Evolutionary conservation across 2,329 filamentous ascomycete genomes (phyloP), one percentile per base, ranked within the genome.

Genomic region (Exophiala oligosperma): DNA sequence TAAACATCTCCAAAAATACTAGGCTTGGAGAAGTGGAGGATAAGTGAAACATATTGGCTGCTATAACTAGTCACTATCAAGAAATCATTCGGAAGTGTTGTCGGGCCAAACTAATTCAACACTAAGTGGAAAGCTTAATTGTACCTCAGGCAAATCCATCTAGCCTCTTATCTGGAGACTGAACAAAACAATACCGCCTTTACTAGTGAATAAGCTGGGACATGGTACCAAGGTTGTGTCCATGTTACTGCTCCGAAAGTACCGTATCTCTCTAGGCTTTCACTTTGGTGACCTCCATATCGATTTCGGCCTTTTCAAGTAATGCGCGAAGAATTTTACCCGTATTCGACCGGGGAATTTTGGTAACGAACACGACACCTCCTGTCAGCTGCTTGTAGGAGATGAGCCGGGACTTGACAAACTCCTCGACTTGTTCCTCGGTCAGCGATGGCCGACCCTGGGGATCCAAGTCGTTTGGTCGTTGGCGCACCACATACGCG

Each of bases 351-450:
- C 77, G 76, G 3, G 79, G 79, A 35, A 82, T 78, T 32, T 75
- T 69, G 43, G 79, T 74, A 11, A 81, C 74, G 53, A 81, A 81
- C 24, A 76, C 66, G 8, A 81, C 73, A 26, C 43, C 43, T 4
- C 77, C 76, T 5, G 77, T 77, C 0, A 81, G 64, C 2, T 71
- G 70, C 61, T 81, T 81, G 69, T 80, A 81, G 51, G 74, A 76
- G 5, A 77, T 76, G 21, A 82, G 68, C 48, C 72, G 49, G 3
- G 50, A 43, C 11, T 57, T 46, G 14, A 64, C 41, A 46, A 61
- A 63, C 11, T 56, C 26, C 49, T 52, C 58, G n/a, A 81, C 72
- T 21, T 78, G 74, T 3, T 74, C 64, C 37, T 72, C 73, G 0
- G 68, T 73, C n/a, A 77, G 54, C 24, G 44, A 61, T 12, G 57